Evolutionary conservation across 305 asterid genomes (phyloP), one percentile per base, ranked within the genome.

Genomic region (Solanum aculeatissimum): DNA sequence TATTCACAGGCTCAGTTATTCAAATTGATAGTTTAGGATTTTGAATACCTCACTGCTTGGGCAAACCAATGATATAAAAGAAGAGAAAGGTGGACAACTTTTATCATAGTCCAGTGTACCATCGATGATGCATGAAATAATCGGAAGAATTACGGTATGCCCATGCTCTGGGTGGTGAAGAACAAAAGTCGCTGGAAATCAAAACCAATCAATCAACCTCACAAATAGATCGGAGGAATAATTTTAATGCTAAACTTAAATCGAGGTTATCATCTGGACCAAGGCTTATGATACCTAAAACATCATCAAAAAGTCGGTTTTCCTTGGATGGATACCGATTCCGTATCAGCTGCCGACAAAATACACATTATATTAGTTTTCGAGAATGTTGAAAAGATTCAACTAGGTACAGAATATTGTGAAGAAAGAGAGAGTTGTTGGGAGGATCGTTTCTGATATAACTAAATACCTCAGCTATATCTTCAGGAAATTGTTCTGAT

Each of bases 161-260:
- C 99, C 99, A 90, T 97, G 98, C 91, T 97, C 99, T 18, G 99
- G 99, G 90, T 97, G 99, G 88, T 97, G 98, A 90, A 97, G 99
- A 88, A 97, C 95, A 58, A 97, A 97, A 29, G 95, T 95, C 79
- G 99, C 98, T 97, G 98, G 86, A 92, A 90, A 88, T 68, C 43
- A 84, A 74, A 87, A 85, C 72, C 71, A 47, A 29, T 23, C 40
- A 75, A 45, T 53, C 60, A 14, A 82, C 23, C 77, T 47, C 47
- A 47, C 55, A 65, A 68, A 66, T 47, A 40, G 54, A 40, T 53
- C 21, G 57, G 19, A 35, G 49, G 43, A 51, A 47, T 51, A 49
- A 51, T 68, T 63, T 83, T 27, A 51, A 82, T 63, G 84, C 25
- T 16, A 47, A 43, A 51, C 66, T 78, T 78, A 82, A 82, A 78